Base-by-base conservation (phyloP, 2,329 filamentous ascomycete species). In the Epichloe sylvatica region DNA sequence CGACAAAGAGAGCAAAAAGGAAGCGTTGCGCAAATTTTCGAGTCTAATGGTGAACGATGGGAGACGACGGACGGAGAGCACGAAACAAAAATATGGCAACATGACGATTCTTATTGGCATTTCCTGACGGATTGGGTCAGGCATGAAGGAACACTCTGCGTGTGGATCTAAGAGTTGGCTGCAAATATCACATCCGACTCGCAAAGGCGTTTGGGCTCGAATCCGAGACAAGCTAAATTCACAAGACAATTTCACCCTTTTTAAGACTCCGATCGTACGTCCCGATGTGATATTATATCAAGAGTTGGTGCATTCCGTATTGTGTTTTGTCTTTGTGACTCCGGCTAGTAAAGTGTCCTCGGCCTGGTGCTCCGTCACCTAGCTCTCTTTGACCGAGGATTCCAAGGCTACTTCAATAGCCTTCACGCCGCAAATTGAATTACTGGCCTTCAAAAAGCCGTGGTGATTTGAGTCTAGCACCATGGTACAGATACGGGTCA, bases 401-500 rank as follows among this genome's bases (percentile, higher is more conserved):
- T 71, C 71, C 74, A 73, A 68, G 68, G 64, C 73, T 77, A 75
- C 74, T 54, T 60, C 57, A 76, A 78, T 76, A 74, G 76, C 62
- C 67, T 70, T 69, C 72, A 56, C 69, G 77, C 76, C 77, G 76
- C 67, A 80, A 71, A 80, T 77, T 62, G 61, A 77, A 50, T 52
- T 53, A 33, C 38, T 71, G 75, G 70, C 75, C 73, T 74, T 71
- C 68, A 77, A 69, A 78, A 80, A 80, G 76, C 77, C 64, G 75
- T 77, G 71, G 69, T 70, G 68, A 62, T 67, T 25, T 64, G 66
- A 80, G 76, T 63, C 58, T 58, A 65, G 67, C 70, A 69, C 68
- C 69, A 75, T 70, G 70, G 77, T 77, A 81, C 77, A 81, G 77
- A 81, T 81, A 80, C 77, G 75, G 76, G 77, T 71, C 75, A 70